Evolutionary conservation across 768 basidiomycete species (phyloP), one percentile per base, ranked within the genome.

Genomic region (Phlebiopsis flavidoalba): DNA sequence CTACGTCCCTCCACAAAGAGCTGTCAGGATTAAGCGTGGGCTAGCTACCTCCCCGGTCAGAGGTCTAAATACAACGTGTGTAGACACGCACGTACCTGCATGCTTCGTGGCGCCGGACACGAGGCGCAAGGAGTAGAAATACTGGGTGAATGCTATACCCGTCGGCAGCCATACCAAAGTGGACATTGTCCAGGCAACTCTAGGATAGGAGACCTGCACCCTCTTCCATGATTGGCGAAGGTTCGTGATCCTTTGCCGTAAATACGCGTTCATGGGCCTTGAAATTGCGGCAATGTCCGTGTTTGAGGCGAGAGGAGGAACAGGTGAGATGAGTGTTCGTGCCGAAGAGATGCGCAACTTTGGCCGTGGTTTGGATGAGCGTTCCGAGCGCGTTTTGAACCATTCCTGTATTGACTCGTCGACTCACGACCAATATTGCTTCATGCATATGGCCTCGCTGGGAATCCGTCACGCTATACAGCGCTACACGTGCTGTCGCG

Each of bases 1-100:
- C 86, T 37, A 88, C 69, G 67, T 91, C 89, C 62, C 78, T 77
- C 78, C 76, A 83, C 8, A 58, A 10, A 1, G 88, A 90, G 4
- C 79, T 77, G 68, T 90, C 83, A 36, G 89, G 89, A 68, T 91
- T 91, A 59, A 91, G 77, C 35, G 87, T 88, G 33, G 89, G 79
- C 79, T 80, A 70, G 80, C 84, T 86, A 76, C 68, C 73, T 74
- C 58, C 53, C 40, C 22, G 15, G 53, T 64, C 53, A 54, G 58
- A 43, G 10, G 11, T 8, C 33, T 24, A 24, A n/a, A 19, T 36
- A 43, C 12, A 8, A 3, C 40, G 8, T 17, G 3, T 43, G 8
- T 17, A 10, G 8, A 10, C 10, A 10, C 3, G 3, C 40, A 17
- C 76, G 59, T 63, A 88, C 88, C 85, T 89, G 87, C 88, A 91